Conservation (phyloP, 345 rosid species). For the Cochlearia excelsa region DNA sequence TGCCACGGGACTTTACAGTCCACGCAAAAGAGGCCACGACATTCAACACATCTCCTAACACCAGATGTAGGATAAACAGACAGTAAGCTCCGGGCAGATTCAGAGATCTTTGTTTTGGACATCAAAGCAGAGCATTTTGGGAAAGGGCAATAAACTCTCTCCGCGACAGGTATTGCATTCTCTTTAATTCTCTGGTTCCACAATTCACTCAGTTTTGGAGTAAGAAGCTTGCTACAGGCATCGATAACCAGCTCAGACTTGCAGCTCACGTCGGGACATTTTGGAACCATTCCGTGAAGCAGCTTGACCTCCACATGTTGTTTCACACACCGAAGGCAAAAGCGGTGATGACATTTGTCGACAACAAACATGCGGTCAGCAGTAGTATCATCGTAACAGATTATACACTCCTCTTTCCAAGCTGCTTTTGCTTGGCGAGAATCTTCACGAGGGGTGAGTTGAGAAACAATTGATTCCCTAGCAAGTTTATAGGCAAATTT, state of each 20-base stretch:
- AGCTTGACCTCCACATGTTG: slow-evolving; percentile 74
- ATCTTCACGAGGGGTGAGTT: slow-evolving; percentile 41
- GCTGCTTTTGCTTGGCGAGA: slow-evolving; percentile 33
- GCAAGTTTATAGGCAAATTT: slow-evolving; percentile 65
- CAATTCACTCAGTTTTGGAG: slow-evolving; percentile 49
- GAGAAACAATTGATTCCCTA: slow-evolving; percentile 62
- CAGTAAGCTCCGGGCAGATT: slow-evolving; percentile 35
- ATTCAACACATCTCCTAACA: slow-evolving; percentile 63
- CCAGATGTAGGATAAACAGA: slow-evolving; percentile 34
- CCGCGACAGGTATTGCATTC: slow-evolving; percentile 57
- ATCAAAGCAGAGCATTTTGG: slow-evolving; percentile 74
- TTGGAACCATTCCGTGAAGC: slow-evolving; percentile 58
- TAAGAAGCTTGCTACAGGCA: slow-evolving; percentile 56
- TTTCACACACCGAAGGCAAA: slow-evolving; percentile 71
- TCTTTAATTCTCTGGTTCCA: slow-evolving; percentile 55
- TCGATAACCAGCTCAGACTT: slow-evolving; percentile 49
- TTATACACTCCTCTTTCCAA: slow-evolving; percentile 55
- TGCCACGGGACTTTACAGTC: slow-evolving; percentile 91
- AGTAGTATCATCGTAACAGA: slow-evolving; percentile 57
- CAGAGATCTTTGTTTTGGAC: slow-evolving; percentile 52
- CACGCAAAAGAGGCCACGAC: slow-evolving; percentile 58
- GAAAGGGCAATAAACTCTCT: slow-evolving; percentile 76
- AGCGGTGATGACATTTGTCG: slow-evolving; percentile 62
- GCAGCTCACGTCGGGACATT: slow-evolving; percentile 73
- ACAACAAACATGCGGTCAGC: slow-evolving; percentile 52